Conservation (phyloP, 805 yeast genomes). For the Kluyveromyces aestuarii region DNA sequence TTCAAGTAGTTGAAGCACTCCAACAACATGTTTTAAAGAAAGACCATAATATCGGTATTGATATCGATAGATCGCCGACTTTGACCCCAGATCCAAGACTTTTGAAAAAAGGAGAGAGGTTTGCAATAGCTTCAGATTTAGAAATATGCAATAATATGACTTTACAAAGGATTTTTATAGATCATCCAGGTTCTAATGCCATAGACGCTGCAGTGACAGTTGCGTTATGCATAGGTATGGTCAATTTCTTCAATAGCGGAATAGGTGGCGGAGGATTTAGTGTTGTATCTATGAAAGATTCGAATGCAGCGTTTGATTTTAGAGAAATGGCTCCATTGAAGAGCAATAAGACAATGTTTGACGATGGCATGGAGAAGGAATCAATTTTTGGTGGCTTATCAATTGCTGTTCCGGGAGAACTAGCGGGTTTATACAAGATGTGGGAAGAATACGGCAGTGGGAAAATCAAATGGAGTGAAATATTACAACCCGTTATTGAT, state of each 20-base stretch:
- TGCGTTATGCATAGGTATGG: constrained; percentile 78
- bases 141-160: constrained; percentile 27
- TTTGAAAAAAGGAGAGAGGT: constrained; percentile 18
- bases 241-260: constrained; percentile 78
- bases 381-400: constrained; percentile 82
- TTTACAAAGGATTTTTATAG: constrained; percentile 18
- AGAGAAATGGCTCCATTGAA: constrained; percentile 76
- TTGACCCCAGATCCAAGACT: constrained; percentile 26
- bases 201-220: constrained; percentile 91
- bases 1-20: background rate
- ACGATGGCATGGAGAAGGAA: constrained; percentile 31
- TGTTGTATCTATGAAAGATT: constrained; percentile 33
- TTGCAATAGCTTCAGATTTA: constrained; percentile 31
- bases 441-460: constrained; percentile 61
- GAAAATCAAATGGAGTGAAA: constrained; percentile 56
- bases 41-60: constrained; percentile 32
- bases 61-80: constrained; percentile 29
- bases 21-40: constrained; percentile 1
- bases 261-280: constrained; percentile 91
- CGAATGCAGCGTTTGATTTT: constrained; percentile 64
- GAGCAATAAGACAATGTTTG: constrained; percentile 60
- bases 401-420: constrained; percentile 84
- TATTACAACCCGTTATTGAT: constrained; percentile 67
- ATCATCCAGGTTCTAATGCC: constrained; percentile 53
- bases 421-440: constrained; percentile 69